phyloP scores from a whole-genome alignment of 352 stramenopile species.

The Blastocystis sp. region DNA sequence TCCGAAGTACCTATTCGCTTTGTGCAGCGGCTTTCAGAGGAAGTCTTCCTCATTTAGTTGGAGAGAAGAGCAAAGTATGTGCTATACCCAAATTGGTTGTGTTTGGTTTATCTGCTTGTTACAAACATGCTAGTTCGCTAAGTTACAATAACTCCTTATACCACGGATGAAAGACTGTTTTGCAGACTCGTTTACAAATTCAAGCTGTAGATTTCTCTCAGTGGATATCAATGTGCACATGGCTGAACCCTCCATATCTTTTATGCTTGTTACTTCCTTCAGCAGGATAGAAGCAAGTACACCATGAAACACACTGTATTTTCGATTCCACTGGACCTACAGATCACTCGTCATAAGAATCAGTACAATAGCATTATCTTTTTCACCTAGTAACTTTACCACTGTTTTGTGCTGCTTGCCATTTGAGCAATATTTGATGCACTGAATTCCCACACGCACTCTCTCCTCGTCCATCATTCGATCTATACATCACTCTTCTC shows the following conservation, averaged over 20 bases:
- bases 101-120: neutral
- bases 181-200: neutral
- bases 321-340: conserved; percentile 38
- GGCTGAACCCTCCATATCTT: neutral
- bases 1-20: neutral
- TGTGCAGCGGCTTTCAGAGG: neutral
- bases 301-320: neutral
- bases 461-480: neutral
- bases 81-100: neutral
- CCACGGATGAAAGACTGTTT: neutral
- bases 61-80: neutral
- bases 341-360: neutral
- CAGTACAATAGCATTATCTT: neutral
- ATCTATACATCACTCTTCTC: neutral
- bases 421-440: conserved; percentile 15
- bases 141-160: neutral
- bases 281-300: neutral
- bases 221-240: neutral
- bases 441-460: neutral
- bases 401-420: neutral
- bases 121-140: neutral
- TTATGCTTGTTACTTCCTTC: neutral
- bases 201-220: neutral
- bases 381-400: conserved; percentile 12
- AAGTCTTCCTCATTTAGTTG: neutral